Percentiles rank a stretch among this genome's conserved stretches.
Conservation (phyloP, 305 asterid genomes). For the Vinca major region DNA sequence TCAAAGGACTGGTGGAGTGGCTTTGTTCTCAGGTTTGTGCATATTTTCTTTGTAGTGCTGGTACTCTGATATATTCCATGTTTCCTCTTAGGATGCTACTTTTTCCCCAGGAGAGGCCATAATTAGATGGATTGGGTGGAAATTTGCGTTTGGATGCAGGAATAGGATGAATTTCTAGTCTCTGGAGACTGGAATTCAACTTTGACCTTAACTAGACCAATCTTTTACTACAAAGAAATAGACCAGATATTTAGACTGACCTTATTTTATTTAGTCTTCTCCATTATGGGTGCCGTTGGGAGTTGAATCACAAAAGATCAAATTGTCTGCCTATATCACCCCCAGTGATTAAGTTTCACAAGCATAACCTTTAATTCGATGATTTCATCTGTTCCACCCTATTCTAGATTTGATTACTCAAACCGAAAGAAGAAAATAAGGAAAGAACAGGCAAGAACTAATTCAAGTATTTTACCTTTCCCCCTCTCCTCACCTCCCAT, state of each 20-base stretch:
- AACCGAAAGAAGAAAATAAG: neutral
- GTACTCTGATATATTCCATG: neutral
- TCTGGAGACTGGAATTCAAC: neutral
- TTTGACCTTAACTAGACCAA: neutral
- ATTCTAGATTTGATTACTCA: neutral
- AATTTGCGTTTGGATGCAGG: neutral
- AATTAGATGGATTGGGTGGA: neutral
- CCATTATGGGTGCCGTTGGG: neutral
- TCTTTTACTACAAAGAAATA: neutral
- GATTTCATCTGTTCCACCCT: neutral
- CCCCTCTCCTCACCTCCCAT: neutral
- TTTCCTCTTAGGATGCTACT: neutral
- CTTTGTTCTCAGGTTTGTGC: conserved; percentile 71
- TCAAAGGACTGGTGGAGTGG: conserved; percentile 86
- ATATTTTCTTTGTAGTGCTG: neutral
- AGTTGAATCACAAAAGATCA: neutral
- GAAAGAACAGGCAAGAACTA: neutral
- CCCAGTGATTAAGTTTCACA: neutral
- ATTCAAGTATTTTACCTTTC: neutral
- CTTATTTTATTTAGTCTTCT: neutral
- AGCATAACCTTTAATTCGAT: neutral
- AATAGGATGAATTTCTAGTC: neutral
- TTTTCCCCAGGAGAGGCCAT: neutral
- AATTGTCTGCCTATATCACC: neutral
- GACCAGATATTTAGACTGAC: neutral